Base-by-base conservation (phyloP, 176 grass and related monocot species). In the Aegilops tauschii region DNA sequence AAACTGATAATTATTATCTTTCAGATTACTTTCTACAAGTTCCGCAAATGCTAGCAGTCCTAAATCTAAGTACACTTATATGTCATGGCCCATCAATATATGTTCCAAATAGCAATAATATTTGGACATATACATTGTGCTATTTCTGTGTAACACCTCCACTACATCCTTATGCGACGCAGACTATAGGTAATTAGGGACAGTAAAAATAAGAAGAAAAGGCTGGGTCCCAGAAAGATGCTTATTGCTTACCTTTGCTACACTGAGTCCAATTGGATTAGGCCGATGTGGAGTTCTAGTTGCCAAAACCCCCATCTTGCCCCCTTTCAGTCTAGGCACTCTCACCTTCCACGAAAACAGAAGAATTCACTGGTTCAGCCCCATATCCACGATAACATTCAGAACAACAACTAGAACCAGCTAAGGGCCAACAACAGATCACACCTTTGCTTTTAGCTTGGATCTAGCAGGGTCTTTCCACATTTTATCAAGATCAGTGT, bases 191-290 rank as follows among this genome's bases (percentile, higher is more conserved):
- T 54, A 54, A 54, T 54, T 54, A 54, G 5, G 14, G 12, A 56
- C 6, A 59, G 20, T 17, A 89, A 67, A 67, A 42, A 54, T 54
- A 73, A 13, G 44, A 81, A 80, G 1, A 34, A 20, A 58, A 59
- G 3, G 5, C 28, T 77, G 56, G 3, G 63, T 68, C 84, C 10
- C 27, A 80, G 68, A 78, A 73, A 65, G 20, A 65, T 44, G 9
- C 67, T 39, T 37, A 72, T 28, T 61, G 29, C 31, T 87, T 87
- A 95, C 96, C 90, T 98, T 98, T 39, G 93, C 96, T 90, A 98
- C 88, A 81, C 91, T 98, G 1, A 98, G 93, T 68, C 96, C 96
- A 71, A 95, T 94, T 79, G 96, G 96, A 82, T 94, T 95, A 91
- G 96, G 96, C 29, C 96, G 82, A 87, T 95, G 96, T 2, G 96